Evolutionary conservation across 306 rosid genomes (phyloP).

Genomic region (Neltuma alba): DNA sequence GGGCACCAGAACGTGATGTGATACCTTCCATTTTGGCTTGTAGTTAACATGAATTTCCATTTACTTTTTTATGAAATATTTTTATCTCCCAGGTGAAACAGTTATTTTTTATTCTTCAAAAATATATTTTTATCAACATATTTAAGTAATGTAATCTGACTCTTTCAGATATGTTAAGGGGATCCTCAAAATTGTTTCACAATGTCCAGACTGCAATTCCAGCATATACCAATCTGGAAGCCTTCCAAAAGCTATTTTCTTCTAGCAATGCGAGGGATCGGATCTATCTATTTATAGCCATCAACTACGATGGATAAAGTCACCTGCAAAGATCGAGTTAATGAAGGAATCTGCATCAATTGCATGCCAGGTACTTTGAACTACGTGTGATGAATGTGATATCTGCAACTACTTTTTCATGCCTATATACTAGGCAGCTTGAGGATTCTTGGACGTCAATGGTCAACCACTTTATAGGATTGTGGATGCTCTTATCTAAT

Average conservation of each 20-base stretch:
- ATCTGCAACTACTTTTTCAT: neutral
- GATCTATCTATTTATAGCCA: conserved; percentile 63
- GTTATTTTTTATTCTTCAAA: conserved; percentile 11
- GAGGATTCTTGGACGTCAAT: neutral
- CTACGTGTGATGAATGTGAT: neutral
- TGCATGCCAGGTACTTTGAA: conserved; percentile 84
- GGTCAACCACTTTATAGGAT: neutral
- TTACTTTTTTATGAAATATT: conserved; percentile 4
- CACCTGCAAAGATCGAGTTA: conserved; percentile 84
- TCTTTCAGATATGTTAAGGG: conserved; percentile 74
- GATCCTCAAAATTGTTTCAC: conserved; percentile 77
- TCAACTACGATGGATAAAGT: conserved; percentile 80
- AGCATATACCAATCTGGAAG: conserved; percentile 65
- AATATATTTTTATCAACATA: conserved; percentile 30
- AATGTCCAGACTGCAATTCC: conserved; percentile 70
- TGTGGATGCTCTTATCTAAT: neutral
- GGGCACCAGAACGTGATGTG: neutral
- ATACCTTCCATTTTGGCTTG: neutral
- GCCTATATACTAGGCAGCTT: neutral
- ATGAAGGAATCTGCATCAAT: conserved; percentile 92
- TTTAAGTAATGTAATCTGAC: conserved; percentile 66
- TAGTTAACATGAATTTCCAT: neutral
- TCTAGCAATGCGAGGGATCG: conserved; percentile 57
- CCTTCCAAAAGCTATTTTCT: conserved; percentile 59
- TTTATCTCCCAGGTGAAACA: conserved; percentile 14